phyloP scores from a whole-genome alignment of 768 basidiomycete species.

The Tubosaeta sp. region DNA sequence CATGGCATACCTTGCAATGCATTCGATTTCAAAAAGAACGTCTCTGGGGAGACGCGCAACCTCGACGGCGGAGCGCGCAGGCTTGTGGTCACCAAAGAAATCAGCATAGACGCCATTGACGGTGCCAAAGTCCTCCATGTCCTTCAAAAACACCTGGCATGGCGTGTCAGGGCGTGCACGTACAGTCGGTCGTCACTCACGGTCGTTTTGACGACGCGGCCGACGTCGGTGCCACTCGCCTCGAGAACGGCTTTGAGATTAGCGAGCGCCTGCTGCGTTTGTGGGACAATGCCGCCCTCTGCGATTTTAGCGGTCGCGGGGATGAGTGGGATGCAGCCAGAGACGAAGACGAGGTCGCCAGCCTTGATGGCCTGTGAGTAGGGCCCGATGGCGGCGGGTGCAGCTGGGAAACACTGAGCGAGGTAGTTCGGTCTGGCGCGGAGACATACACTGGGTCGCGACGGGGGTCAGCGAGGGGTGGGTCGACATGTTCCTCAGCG shows the following conservation, averaged over 20 bases:
- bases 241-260: constrained; percentile 84
- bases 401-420: constrained; percentile 40
- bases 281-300: constrained; percentile 20
- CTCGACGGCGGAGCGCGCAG: constrained; percentile 90
- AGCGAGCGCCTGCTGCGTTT: constrained; percentile 79
- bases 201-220: constrained; percentile 88
- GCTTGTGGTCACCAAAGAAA: constrained; percentile 88
- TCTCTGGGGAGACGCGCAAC: constrained; percentile 85
- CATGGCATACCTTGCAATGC: constrained; percentile 63
- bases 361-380: constrained; percentile 86
- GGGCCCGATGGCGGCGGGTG: constrained; percentile 78
- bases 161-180: neutral
- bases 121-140: constrained; percentile 83
- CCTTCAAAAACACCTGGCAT: constrained; percentile 80
- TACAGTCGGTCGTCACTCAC: constrained; percentile 42
- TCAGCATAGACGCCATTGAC: constrained; percentile 80
- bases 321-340: constrained; percentile 84
- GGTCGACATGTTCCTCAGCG: constrained; percentile 22
- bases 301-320: constrained; percentile 54
- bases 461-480: constrained; percentile 35
- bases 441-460: constrained; percentile 28
- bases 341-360: constrained; percentile 82
- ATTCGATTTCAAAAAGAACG: constrained; percentile 90
- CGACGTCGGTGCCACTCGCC: constrained; percentile 72
- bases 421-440: no score